These are phyloP conservation scores for Ogataea pignaliae DNA, from an alignment of 805 yeast genomes.

Conservation along the genomic window DNA sequence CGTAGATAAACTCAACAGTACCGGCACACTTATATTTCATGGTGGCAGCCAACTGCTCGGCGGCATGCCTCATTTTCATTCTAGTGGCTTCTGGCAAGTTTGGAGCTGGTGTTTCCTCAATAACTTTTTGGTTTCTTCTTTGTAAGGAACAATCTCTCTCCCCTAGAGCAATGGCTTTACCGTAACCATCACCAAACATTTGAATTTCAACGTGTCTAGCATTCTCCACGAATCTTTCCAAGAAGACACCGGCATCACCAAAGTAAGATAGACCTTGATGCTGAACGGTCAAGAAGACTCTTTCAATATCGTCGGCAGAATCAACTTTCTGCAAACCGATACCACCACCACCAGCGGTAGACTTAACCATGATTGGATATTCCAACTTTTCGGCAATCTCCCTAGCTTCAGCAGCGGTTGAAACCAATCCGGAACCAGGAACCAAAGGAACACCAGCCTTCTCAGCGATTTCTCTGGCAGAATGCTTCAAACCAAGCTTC, in stretches of 20 bases:
- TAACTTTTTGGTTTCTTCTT: constrained; percentile 93
- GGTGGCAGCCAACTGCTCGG: constrained; percentile 74
- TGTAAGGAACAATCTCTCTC: constrained; percentile 98
- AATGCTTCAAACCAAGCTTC: constrained; percentile 88
- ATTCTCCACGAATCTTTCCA: constrained; percentile 91
- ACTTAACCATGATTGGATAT: constrained; percentile 93
- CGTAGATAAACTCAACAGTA: constrained; percentile 94
- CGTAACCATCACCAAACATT: constrained; percentile 93
- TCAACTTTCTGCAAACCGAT: constrained; percentile 95
- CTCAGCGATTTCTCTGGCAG: constrained; percentile 91
- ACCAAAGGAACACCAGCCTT: constrained; percentile 93
- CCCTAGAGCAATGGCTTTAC: constrained; percentile 89
- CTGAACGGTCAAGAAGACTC: constrained; percentile 84
- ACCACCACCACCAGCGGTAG: constrained; percentile 99
- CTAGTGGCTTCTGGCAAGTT: constrained; percentile 80
- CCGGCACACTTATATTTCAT: constrained; percentile 96
- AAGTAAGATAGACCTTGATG: constrained; percentile 92
- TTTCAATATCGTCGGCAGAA: constrained; percentile 69
- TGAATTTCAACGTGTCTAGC: constrained; percentile 97
- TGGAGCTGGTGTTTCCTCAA: constrained; percentile 98
- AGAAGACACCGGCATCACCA: constrained; percentile 92
- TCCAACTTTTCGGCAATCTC: constrained; percentile 67
- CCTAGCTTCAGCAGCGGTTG: constrained; percentile 68
- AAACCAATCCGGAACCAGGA: constrained; percentile 91
- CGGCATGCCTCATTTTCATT: constrained; percentile 68